phyloP scores from a whole-genome alignment of 352 stramenopile genomes.

The Phytopythium oedochilum region DNA sequence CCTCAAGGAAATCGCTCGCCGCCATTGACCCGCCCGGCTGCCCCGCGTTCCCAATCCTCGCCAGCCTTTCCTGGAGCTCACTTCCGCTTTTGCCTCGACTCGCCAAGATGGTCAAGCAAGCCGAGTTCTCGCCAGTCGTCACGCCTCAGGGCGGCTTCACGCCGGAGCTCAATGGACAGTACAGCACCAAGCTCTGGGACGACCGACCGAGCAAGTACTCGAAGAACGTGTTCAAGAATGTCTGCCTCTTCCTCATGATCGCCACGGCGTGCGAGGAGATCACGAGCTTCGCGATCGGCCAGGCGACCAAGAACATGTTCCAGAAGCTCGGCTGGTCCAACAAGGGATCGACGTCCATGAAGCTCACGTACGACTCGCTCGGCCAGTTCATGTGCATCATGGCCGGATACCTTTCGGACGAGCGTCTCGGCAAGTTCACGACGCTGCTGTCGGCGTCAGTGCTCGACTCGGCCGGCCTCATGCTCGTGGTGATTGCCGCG shows the following conservation, averaged over 20 bases:
- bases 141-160: constrained; percentile 5
- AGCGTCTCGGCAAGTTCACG: constrained; percentile 37
- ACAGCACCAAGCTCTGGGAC: constrained; percentile 25
- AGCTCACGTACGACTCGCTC: constrained; percentile 63
- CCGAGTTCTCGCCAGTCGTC: constrained; percentile 6
- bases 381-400: constrained; percentile 58
- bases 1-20: too few relatives aligned
- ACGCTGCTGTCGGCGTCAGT: constrained; percentile 9
- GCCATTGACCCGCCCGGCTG: too few relatives aligned
- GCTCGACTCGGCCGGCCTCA: constrained; percentile 36
- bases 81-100: constrained; percentile 2
- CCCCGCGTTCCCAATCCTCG: neutral
- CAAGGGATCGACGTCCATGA: constrained; percentile 57
- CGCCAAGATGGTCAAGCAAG: constrained; percentile 3
- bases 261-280: constrained; percentile 30
- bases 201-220: constrained; percentile 39
- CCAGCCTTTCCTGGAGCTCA: neutral
- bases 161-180: neutral
- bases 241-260: constrained; percentile 46
- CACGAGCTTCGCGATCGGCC: constrained; percentile 39
- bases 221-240: constrained; percentile 35
- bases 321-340: constrained; percentile 38
- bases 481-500: constrained; percentile 31
- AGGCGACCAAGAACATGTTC: constrained; percentile 48
- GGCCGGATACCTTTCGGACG: constrained; percentile 53